phyloP scores from a whole-genome alignment of 73 alveolate species.

The Tetrahymena borealis region DNA sequence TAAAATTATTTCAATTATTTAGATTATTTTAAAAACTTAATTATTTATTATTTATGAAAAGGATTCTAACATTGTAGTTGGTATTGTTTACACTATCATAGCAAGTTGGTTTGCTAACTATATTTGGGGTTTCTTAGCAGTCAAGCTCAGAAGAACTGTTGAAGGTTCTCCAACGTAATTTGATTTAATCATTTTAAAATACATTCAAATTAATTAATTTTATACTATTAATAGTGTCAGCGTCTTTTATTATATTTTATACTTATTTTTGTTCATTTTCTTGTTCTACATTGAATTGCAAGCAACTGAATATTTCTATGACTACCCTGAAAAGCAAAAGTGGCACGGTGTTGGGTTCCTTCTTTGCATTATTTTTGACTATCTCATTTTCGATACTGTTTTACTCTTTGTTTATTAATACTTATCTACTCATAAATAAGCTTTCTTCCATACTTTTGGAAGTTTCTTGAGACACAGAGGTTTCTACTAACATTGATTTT shows the following conservation, averaged over 20 bases:
- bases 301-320: not conserved
- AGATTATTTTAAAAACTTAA: not conserved
- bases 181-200: not conserved
- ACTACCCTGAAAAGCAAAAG: not conserved
- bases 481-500: not conserved
- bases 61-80: not conserved
- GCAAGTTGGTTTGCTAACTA: not conserved
- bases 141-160: not conserved
- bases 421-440: not conserved
- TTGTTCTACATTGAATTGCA: not conserved
- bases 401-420: not conserved
- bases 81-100: not conserved
- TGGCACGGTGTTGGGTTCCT: not conserved
- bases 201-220: not conserved
- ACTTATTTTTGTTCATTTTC: not conserved
- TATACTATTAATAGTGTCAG: not conserved
- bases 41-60: not conserved
- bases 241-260: not conserved
- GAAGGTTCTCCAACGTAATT: not conserved
- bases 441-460: not conserved
- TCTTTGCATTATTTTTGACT: not conserved
- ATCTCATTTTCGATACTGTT: not conserved
- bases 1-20: not conserved
- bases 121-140: not conserved
- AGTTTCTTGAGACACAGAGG: not conserved